Conservation (phyloP, 2,329 filamentous ascomycete genomes). For the Hymenoscyphus linearis region DNA sequence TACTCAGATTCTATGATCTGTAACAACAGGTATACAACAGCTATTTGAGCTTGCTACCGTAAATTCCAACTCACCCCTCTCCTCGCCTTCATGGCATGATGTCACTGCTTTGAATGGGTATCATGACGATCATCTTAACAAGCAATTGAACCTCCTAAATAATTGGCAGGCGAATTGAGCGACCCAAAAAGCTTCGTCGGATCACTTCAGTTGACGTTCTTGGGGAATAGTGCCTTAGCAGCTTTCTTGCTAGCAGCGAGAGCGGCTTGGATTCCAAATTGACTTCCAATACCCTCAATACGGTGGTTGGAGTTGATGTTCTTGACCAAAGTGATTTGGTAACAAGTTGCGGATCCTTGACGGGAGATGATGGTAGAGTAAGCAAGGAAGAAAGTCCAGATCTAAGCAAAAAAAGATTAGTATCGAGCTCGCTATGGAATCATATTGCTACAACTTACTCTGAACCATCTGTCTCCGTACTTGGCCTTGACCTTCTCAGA, state of each 20-base stretch:
- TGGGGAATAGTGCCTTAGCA: constrained; percentile 21
- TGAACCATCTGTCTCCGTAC: constrained; percentile 93
- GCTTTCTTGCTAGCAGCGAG: constrained; percentile 36
- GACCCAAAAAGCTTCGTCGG: background rate
- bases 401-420: constrained; percentile 44
- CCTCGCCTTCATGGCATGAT: background rate
- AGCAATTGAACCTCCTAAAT: background rate
- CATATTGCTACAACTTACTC: constrained; percentile 52
- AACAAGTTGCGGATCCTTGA: constrained; percentile 71
- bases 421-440: constrained; percentile 2
- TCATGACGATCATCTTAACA: constrained; percentile 3
- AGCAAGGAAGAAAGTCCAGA: constrained; percentile 80
- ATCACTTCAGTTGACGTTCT: constrained; percentile 10
- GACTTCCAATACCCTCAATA: constrained; percentile 63
- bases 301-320: constrained; percentile 79
- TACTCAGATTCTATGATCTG: background rate
- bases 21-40: background rate
- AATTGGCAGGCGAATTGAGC: background rate
- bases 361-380: constrained; percentile 71
- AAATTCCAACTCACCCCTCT: background rate
- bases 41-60: background rate
- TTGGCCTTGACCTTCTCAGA: constrained; percentile 87
- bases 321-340: constrained; percentile 74
- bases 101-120: background rate
- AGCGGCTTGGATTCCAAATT: constrained; percentile 60